These are phyloP conservation scores for Calonectria multiphialidica DNA, from an alignment of 2,329 filamentous ascomycete species.

Conservation along the genomic window DNA sequence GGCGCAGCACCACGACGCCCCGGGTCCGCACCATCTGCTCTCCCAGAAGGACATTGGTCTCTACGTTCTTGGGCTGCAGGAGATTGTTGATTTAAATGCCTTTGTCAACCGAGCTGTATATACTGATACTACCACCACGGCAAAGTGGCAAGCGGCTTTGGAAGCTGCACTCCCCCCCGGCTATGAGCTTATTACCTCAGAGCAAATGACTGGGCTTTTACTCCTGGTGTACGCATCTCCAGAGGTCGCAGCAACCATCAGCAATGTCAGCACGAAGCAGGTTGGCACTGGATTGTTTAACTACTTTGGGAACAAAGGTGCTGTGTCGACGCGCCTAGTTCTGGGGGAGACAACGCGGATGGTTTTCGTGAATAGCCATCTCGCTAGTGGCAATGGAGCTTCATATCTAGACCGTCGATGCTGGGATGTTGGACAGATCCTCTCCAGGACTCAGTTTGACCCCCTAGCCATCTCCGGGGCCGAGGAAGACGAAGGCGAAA, in stretches of 20 bases:
- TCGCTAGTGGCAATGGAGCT: conserved; percentile 88
- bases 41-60: conserved; percentile 81
- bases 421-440: conserved; percentile 89
- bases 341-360: conserved; percentile 91
- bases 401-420: conserved; percentile 84
- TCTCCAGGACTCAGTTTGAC: conserved; percentile 81
- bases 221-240: conserved; percentile 89
- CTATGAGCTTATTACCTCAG: conserved; percentile 81
- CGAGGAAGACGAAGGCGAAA: conserved; percentile 73
- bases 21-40: conserved; percentile 57
- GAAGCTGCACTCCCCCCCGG: conserved; percentile 79
- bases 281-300: conserved; percentile 92
- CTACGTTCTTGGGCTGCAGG: conserved; percentile 91
- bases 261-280: conserved; percentile 83
- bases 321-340: conserved; percentile 83
- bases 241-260: conserved; percentile 78
- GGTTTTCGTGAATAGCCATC: conserved; percentile 91
- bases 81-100: conserved; percentile 88
- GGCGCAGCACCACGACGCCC: conserved; percentile 50
- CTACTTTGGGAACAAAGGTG: conserved; percentile 97
- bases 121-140: conserved; percentile 76
- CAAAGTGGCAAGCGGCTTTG: conserved; percentile 85
- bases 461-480: conserved; percentile 76
- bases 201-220: conserved; percentile 89
- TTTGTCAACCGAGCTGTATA: conserved; percentile 77